Evolutionary conservation across 2,329 filamentous ascomycete genomes (phyloP).

Genomic region (Cladophialophora immunda): DNA sequence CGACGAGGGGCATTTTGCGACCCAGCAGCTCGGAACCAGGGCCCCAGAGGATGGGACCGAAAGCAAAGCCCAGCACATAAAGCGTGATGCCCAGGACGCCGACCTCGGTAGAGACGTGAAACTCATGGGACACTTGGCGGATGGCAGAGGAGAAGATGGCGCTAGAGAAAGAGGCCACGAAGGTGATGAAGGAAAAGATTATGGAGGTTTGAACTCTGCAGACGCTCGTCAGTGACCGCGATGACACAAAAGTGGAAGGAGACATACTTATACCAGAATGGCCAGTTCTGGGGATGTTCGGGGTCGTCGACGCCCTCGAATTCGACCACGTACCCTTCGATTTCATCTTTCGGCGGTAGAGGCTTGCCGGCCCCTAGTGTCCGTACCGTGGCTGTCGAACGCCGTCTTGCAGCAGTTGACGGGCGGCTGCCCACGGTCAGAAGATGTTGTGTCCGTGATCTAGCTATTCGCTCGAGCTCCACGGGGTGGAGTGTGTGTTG

Average conservation of each 20-base stretch:
- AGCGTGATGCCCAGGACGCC: slow-evolving; percentile 53
- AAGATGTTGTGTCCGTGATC: slow-evolving; percentile 34
- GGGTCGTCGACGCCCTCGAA: slow-evolving; percentile 71
- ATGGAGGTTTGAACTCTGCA: slow-evolving; percentile 22
- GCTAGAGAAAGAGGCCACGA: slow-evolving; percentile 41
- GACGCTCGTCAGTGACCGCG: slow-evolving; percentile 39
- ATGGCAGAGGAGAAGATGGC: slow-evolving; percentile 60
- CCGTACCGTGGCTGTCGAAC: slow-evolving; percentile 44
- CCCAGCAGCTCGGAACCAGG: slow-evolving; percentile 65
- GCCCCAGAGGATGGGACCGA: slow-evolving; percentile 52
- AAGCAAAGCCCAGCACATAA: slow-evolving; percentile 52
- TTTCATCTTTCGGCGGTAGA: slow-evolving; percentile 63
- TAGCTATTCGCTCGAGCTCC: slow-evolving; percentile 19
- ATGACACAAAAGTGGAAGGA: too few species aligned
- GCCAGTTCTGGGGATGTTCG: slow-evolving; percentile 69
- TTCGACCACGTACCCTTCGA: slow-evolving; percentile 69
- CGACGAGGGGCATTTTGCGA: slow-evolving; percentile 57
- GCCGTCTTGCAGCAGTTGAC: slow-evolving; percentile 48
- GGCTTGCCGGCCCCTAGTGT: slow-evolving; percentile 63
- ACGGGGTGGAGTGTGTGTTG: slow-evolving; percentile 18
- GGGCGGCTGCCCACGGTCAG: slow-evolving; percentile 47
- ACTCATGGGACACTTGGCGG: slow-evolving; percentile 59
- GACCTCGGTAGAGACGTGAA: slow-evolving; percentile 57
- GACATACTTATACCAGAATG: slow-evolving; percentile 51
- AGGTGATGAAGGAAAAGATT: slow-evolving; percentile 35